These are phyloP conservation scores for Luffa aegyptiaca DNA, from an alignment of 306 rosid genomes.

Conservation along the genomic window DNA sequence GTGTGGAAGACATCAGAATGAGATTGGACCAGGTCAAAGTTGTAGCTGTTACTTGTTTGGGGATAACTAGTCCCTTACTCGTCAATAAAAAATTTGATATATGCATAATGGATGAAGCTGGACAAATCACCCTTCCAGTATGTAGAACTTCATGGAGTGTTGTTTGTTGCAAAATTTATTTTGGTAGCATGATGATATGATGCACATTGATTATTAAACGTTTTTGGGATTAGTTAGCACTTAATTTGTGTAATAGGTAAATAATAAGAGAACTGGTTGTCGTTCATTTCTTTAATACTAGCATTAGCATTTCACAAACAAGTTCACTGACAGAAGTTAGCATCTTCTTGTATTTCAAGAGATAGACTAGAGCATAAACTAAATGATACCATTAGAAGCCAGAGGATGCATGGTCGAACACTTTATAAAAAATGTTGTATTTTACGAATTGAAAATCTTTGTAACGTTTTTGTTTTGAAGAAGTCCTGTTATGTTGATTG, in stretches of 20 bases:
- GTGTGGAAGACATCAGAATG: slow-evolving; percentile 55
- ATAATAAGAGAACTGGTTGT: neutral
- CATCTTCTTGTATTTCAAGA: neutral
- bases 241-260: neutral
- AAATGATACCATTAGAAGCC: neutral
- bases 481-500: neutral
- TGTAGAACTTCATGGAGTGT: slow-evolving; percentile 7
- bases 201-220: neutral
- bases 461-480: neutral
- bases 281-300: neutral
- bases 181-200: slow-evolving; percentile 2
- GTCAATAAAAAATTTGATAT: slow-evolving; percentile 71
- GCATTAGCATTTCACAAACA: neutral
- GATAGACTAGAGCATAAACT: neutral
- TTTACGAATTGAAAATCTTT: neutral
- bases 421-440: neutral
- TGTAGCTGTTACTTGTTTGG: slow-evolving; percentile 88
- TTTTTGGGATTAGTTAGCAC: neutral
- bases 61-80: slow-evolving; percentile 73
- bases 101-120: slow-evolving; percentile 99
- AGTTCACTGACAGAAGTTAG: neutral
- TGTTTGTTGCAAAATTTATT: slow-evolving; percentile 6
- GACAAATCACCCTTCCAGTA: slow-evolving; percentile 95
- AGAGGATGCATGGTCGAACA: neutral
- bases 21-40: slow-evolving; percentile 81